These are phyloP conservation scores for Staphylotrichum longicolle DNA, from an alignment of 495 filamentous ascomycete genomes.

Conservation along the genomic window DNA sequence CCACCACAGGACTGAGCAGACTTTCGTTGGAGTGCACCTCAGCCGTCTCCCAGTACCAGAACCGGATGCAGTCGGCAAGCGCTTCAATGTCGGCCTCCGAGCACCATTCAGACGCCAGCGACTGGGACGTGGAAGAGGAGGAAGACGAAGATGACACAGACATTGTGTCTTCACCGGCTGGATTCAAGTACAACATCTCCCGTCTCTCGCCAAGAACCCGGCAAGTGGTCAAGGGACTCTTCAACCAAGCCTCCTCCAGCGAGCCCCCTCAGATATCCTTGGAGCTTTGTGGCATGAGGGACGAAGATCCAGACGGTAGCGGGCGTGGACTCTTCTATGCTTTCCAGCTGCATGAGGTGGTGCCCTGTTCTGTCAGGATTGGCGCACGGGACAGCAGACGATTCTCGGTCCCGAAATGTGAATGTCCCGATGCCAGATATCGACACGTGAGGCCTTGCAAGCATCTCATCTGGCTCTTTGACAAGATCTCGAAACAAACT, in stretches of 20 bases:
- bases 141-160: slow-evolving; percentile 36
- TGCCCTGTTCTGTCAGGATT: slow-evolving; percentile 46
- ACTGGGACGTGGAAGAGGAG: slow-evolving; percentile 30
- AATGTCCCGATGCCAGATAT: slow-evolving; percentile 37
- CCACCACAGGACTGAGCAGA: slow-evolving; percentile 40
- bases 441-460: slow-evolving; percentile 38
- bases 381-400: slow-evolving; percentile 35
- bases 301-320: slow-evolving; percentile 33
- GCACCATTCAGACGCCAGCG: slow-evolving; percentile 30
- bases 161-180: slow-evolving; percentile 37
- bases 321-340: slow-evolving; percentile 39
- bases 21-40: slow-evolving; percentile 44
- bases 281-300: slow-evolving; percentile 41
- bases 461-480: slow-evolving; percentile 50
- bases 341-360: slow-evolving; percentile 48
- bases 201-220: slow-evolving; percentile 25
- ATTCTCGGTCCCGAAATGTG: slow-evolving; percentile 42
- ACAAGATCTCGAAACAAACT: slow-evolving; percentile 43
- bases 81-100: slow-evolving; percentile 16
- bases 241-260: slow-evolving; percentile 21
- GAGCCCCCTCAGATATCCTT: slow-evolving; percentile 42
- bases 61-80: slow-evolving; percentile 27
- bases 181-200: slow-evolving; percentile 38
- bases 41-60: slow-evolving; percentile 25
- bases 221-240: slow-evolving; percentile 25